A percentile compares a stretch with the other conserved stretches of the same genome.
Evolutionary conservation across 768 basidiomycete genomes (phyloP).

Genomic region (Mycena crocata): DNA sequence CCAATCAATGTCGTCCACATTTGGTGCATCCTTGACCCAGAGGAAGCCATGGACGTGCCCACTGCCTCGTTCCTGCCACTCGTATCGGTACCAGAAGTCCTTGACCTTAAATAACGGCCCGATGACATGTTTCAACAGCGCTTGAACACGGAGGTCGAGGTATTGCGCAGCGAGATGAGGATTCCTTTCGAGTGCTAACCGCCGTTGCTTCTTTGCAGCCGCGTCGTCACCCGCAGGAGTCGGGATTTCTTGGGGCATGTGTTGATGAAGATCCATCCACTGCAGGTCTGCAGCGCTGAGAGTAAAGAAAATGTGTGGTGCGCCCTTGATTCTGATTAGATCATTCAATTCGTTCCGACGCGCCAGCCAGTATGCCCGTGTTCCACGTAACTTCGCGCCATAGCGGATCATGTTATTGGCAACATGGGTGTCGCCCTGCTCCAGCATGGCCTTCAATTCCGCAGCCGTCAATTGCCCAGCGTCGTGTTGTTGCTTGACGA

Average conservation of each 20-base stretch:
- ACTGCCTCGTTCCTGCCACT: constrained; percentile 37
- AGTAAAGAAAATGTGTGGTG: constrained; percentile 26
- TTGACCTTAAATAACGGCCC: constrained; percentile 29
- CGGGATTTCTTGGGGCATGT: constrained; percentile 35
- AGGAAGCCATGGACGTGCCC: constrained; percentile 41
- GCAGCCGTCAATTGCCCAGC: constrained; percentile 17
- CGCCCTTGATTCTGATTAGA: constrained; percentile 6
- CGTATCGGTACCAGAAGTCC: constrained; percentile 38
- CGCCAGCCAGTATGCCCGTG: constrained; percentile 24
- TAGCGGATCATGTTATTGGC: constrained; percentile 24
- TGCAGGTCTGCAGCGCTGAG: constrained; percentile 29
- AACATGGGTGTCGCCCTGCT: constrained; percentile 11
- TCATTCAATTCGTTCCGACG: constrained; percentile 13
- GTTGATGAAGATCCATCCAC: constrained; percentile 21
- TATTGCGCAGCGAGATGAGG: constrained; percentile 39
- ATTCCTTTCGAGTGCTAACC: constrained; percentile 37
- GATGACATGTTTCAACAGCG: constrained; percentile 34
- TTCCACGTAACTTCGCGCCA: constrained; percentile 19
- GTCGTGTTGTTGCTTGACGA: constrained; percentile 18
- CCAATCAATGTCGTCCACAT: constrained; percentile 30
- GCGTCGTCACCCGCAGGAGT: constrained; percentile 27
- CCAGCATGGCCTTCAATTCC: constrained; percentile 12
- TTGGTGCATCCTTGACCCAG: constrained; percentile 39
- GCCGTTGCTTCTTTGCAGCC: constrained; percentile 17
- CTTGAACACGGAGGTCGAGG: constrained; percentile 33